Conservation (phyloP, 805 yeast genomes). For the Starmerella geochares region DNA sequence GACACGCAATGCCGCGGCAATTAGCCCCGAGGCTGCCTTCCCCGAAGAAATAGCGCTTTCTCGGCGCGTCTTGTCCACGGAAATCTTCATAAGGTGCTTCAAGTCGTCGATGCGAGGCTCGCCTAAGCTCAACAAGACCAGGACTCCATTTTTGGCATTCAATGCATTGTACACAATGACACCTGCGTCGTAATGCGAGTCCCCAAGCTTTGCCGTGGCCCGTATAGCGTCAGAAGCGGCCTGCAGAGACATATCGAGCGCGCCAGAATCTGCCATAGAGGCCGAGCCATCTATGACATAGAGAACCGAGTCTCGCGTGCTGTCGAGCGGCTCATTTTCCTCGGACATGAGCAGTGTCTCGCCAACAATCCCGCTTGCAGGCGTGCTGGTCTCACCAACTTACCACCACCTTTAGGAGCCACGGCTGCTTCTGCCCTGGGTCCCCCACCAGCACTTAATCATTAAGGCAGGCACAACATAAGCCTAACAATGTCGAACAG, state of each 20-base stretch:
- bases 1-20: conserved; percentile 10
- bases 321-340: conserved; percentile 4
- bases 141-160: conserved; percentile 30
- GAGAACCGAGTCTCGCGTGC: conserved; percentile 30
- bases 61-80: conserved; percentile 3
- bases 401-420: no score
- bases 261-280: conserved; percentile 27
- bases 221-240: conserved; percentile 54
- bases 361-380: no score
- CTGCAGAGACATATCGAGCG: conserved; percentile 32
- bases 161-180: conserved; percentile 42
- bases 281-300: conserved; percentile 32
- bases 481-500: no score
- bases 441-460: no score
- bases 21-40: conserved; percentile 1
- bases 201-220: conserved; percentile 52
- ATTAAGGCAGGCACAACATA: no score
- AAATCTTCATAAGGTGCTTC: conserved; percentile 19
- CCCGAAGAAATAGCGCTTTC: conserved; percentile 4
- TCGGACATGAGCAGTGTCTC: no score
- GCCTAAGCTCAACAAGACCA: conserved; percentile 11
- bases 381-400: no score
- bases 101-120: conserved; percentile 20
- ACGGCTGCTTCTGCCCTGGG: no score
- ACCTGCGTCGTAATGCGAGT: conserved; percentile 60